Base-by-base conservation (phyloP, 139 green algal genomes). In the Chlamydomonas sp. region DNA sequence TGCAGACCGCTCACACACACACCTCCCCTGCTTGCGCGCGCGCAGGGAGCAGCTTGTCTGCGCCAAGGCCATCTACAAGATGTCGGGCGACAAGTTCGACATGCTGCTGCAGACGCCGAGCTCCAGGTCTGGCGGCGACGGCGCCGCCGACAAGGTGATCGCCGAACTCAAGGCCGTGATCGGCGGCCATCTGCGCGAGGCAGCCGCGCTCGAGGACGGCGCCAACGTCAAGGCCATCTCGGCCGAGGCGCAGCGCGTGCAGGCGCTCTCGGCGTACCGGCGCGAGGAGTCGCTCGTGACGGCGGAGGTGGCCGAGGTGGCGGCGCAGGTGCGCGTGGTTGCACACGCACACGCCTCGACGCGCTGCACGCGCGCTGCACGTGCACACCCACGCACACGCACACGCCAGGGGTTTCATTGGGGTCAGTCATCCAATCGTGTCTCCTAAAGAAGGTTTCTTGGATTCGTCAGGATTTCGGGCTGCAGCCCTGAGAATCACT, bases 211-310 rank as follows among this genome's bases (percentile, higher is more conserved):
- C 10, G 60, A 67, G 60, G 60, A 48, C 28, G 26, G 28, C 34
- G 30, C 60, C 34, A 67, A 48, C 29, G 33, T 10, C 16, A 67
- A 43, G 26, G 26, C 20, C 22, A 36, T 6, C 8, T 67, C 60
- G 10, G 33, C 10, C 8, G 28, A 67, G 60, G 30, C 60, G 33
- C 60, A 67, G 33, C 30, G 30, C 26, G 8, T 67, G 33, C 60
- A 67, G 60, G 20, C 31, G 10, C 26, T 67, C 29, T 28, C 60
- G 47, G 60, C 60, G 6, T 80, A 70, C 65, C 70, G 71, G 70
- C 73, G 79, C 1, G 79, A 85, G 70, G 79, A 82, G 70, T 69
- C 60, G 37, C 67, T 82, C 43, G 60, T 85, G 16, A 36, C 59
- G 13, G 38, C 70, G 47, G 72, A 81, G 65, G 61, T 62, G 1